phyloP scores from a whole-genome alignment of 2,329 filamentous ascomycete species.

The Fusarium torreyae region DNA sequence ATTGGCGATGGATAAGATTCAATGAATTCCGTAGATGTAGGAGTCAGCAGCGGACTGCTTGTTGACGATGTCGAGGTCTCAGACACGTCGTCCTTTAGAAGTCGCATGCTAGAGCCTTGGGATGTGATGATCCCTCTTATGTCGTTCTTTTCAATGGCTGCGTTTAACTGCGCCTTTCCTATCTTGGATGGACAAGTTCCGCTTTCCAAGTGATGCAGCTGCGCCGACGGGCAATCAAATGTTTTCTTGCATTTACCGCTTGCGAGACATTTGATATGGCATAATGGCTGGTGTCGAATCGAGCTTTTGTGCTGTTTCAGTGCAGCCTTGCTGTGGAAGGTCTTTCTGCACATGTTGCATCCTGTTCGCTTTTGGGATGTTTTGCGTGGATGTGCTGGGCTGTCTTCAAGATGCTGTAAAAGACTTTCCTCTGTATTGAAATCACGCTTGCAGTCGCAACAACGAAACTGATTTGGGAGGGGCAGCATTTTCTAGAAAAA shows the following conservation, averaged over 20 bases:
- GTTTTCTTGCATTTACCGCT: constrained; percentile 6
- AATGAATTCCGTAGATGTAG: neutral
- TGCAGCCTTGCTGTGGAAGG: neutral
- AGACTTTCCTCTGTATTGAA: neutral
- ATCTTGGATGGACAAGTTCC: neutral
- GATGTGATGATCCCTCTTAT: neutral
- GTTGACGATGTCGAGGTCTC: neutral
- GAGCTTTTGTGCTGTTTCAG: neutral
- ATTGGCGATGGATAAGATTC: neutral
- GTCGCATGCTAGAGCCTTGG: neutral
- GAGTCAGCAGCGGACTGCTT: neutral
- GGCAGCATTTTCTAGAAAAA: neutral
- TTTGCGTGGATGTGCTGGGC: neutral
- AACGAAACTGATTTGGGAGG: constrained; percentile 1
- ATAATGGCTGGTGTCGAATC: neutral
- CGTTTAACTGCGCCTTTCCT: neutral
- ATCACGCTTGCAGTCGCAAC: neutral
- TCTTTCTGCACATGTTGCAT: neutral
- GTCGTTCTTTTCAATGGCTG: neutral
- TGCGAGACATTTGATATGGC: constrained; percentile 1
- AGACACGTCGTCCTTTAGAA: neutral
- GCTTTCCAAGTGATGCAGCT: constrained; percentile 10
- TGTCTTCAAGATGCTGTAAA: neutral
- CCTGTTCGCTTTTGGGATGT: neutral
- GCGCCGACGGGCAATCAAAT: neutral